Evolutionary conservation across 2,329 filamentous ascomycete genomes (phyloP).

Genomic region (Exophiala alcalophila): DNA sequence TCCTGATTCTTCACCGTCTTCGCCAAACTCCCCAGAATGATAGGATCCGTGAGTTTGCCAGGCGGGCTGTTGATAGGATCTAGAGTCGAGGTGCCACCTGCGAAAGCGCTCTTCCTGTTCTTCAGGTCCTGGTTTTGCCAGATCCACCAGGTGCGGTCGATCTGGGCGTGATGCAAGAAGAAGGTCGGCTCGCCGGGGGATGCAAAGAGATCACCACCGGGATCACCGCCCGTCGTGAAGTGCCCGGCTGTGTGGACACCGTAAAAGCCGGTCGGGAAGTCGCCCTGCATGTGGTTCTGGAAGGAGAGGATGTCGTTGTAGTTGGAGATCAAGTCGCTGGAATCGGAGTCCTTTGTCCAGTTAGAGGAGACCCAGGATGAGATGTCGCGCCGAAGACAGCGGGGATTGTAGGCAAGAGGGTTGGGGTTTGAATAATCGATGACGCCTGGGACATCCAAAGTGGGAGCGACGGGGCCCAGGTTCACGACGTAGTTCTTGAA

Average conservation of each 20-base stretch:
- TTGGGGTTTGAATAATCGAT: conserved; percentile 22
- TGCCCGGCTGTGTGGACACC: conserved; percentile 26
- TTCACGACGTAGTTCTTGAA: conserved; percentile 38
- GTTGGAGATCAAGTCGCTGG: conserved; percentile 17
- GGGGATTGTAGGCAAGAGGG: conserved; percentile 25
- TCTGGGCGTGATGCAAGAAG: conserved; percentile 26
- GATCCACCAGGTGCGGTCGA: conserved; percentile 25
- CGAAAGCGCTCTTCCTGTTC: conserved; percentile 18
- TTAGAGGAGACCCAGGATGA: conserved; percentile 25
- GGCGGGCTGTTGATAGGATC: conserved; percentile 20
- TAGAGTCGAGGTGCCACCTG: conserved; percentile 21
- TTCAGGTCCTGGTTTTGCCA: conserved; percentile 26
- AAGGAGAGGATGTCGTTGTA: conserved; percentile 23
- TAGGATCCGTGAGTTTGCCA: conserved; percentile 22
- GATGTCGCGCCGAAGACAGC: conserved; percentile 26
- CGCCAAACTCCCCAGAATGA: conserved; percentile 18
- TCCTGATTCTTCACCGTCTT: conserved; percentile 17
- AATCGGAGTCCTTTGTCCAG: conserved; percentile 27
- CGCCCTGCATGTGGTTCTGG: conserved; percentile 24
- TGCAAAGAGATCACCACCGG: conserved; percentile 26
- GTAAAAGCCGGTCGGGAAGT: conserved; percentile 20
- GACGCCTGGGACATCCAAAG: conserved; percentile 18
- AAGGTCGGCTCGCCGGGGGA: conserved; percentile 24
- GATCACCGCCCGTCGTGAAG: conserved; percentile 27
- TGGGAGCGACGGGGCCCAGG: conserved; percentile 32